Evolutionary conservation across 192 early-diverging fungal genomes (phyloP).

Genomic region (Backusella morwellensis): DNA sequence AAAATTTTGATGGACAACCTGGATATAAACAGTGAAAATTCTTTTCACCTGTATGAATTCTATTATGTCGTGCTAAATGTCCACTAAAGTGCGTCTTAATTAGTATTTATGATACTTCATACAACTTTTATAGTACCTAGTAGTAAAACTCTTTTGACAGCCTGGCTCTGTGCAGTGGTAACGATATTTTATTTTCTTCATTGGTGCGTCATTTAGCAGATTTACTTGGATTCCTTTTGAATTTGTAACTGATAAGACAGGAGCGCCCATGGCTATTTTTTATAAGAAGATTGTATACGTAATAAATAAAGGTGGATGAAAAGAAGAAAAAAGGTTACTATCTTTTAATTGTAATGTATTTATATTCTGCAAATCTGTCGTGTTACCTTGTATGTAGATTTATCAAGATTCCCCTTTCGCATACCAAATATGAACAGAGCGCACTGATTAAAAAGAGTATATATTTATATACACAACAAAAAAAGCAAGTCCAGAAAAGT

Average conservation of each 20-base stretch:
- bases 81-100: slow-evolving; percentile 47
- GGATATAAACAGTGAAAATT: slow-evolving; percentile 67
- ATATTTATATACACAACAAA: background rate
- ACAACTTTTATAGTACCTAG: slow-evolving; percentile 43
- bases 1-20: slow-evolving; percentile 71
- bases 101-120: slow-evolving; percentile 2
- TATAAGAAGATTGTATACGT: background rate
- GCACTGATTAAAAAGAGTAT: background rate
- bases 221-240: slow-evolving; percentile 31
- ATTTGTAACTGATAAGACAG: slow-evolving; percentile 26
- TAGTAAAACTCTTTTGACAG: slow-evolving; percentile 79
- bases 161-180: slow-evolving; percentile 60
- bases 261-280: background rate
- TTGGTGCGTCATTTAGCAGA: slow-evolving; percentile 22
- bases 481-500: background rate
- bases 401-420: background rate
- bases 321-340: background rate
- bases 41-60: slow-evolving; percentile 82
- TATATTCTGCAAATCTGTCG: background rate
- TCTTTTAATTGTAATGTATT: background rate
- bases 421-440: background rate
- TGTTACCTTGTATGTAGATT: background rate
- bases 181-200: slow-evolving; percentile 36
- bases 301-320: background rate
- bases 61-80: slow-evolving; percentile 77